phyloP scores from a whole-genome alignment of 169 alveolate genomes.

The Plasmodium vivax region DNA sequence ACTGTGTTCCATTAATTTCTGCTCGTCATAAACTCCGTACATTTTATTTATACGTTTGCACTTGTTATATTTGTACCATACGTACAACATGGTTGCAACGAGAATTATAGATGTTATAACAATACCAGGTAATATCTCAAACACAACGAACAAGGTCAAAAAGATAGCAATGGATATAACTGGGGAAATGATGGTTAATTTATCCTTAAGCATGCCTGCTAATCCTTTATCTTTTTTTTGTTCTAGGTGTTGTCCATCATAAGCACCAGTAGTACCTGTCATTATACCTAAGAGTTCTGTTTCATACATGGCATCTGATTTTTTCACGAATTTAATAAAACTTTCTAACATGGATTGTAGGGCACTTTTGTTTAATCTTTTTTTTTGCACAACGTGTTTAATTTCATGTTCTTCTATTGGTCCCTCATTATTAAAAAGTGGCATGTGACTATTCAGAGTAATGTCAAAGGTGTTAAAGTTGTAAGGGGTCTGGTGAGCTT shows the following conservation, averaged over 20 bases:
- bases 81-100: not conserved
- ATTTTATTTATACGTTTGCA: not conserved
- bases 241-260: not conserved
- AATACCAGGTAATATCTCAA: not conserved
- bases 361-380: not conserved
- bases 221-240: not conserved
- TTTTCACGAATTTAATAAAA: not conserved
- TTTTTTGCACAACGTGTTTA: not conserved
- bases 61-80: constrained; percentile 15
- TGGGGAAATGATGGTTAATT: not conserved
- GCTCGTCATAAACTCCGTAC: not conserved
- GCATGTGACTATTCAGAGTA: not conserved
- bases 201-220: not conserved
- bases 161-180: not conserved
- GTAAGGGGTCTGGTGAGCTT: not conserved
- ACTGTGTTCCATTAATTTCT: not conserved
- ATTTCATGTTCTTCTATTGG: not conserved
- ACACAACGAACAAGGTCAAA: not conserved
- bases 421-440: not conserved
- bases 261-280: not conserved
- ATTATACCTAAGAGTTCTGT: constrained; percentile 5
- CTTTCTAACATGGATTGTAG: not conserved
- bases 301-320: constrained; percentile 30
- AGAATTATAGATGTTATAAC: not conserved
- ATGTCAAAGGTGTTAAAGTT: not conserved